Base-by-base conservation (phyloP, 2,329 filamentous ascomycete genomes). In the Penicillium sp. region DNA sequence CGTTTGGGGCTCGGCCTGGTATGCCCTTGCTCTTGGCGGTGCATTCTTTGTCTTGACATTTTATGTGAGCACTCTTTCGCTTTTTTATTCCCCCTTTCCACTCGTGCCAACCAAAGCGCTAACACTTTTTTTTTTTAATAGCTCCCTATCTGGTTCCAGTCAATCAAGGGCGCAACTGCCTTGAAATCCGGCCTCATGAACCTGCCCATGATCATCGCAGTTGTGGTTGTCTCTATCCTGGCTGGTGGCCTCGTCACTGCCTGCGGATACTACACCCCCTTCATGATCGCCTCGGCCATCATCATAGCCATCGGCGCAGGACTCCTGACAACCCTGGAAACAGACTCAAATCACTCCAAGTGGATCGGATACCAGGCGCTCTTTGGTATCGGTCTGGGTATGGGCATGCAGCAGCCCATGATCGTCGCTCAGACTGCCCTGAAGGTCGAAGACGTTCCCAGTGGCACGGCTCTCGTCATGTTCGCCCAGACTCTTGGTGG, bases 81-180 rank as follows among this genome's bases (percentile, higher is more conserved):
- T 2, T 20, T 37, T 22, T 3, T n/a, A 4, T 10, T 35, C 10
- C 16, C 32, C 3, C 5, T 35, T 20, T 5, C 14, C 7, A 24
- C 2, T 13, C 11, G 4, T 29, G 4, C 32, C 8, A 18, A 16
- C 4, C 8, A 10, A 18, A 26, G 11, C 43, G 32, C 52, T 49
- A 32, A 54, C 24, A 20, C 4, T 8, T 16, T 3, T 8, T 14
- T 4, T n/a, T n/a, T n/a, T n/a, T n/a, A n/a, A n/a, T 35, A 72
- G 69, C 69, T 81, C 3, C 79, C 80, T 0, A 71, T 76, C 40
- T 77, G 74, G 72, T 76, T 76, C 61, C 74, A 76, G 48, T 70
- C 72, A 13, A 69, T 76, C 64, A 75, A 75, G 50, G 64, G 62
- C 35, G 69, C 63, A 4, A 62, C 63, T 2, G 68, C 74, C 8